Percentiles rank a stretch among this genome's conserved stretches.
These are phyloP conservation scores for Kitagawia praeruptora DNA, from an alignment of 129 eudicot species.

Conservation along the genomic window DNA sequence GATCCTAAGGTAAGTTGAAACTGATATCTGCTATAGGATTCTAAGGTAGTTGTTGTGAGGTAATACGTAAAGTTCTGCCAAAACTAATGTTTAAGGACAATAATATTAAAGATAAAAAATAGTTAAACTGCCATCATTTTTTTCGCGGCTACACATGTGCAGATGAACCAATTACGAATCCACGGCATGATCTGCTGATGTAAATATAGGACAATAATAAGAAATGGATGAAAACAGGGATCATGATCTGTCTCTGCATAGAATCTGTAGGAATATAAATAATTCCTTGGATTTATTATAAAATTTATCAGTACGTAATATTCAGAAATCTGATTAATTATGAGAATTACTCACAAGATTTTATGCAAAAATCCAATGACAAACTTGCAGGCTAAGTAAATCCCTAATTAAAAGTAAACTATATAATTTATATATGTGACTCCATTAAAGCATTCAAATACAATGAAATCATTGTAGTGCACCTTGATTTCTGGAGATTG, in stretches of 20 bases:
- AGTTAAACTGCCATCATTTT: not conserved
- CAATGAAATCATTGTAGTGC: too few relatives aligned
- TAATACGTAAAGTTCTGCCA: not conserved
- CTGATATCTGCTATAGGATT: constrained; percentile 5
- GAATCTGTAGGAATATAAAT: not conserved
- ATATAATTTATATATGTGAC: too few relatives aligned
- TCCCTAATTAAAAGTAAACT: not conserved
- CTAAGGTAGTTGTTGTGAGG: not conserved
- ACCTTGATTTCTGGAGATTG: too few relatives aligned
- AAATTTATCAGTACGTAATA: not conserved
- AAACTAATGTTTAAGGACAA: not conserved
- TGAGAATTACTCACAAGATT: not conserved
- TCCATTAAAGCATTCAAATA: too few relatives aligned
- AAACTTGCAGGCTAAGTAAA: not conserved
- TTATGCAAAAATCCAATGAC: not conserved
- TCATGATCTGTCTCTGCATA: not conserved
- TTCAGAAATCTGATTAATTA: not conserved
- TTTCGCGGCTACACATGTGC: not conserved
- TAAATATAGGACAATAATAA: not conserved
- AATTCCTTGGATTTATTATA: not conserved
- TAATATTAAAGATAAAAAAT: not conserved
- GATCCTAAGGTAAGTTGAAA: constrained; percentile 88
- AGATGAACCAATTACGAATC: not conserved
- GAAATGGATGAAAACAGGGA: not conserved
- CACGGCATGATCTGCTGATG: not conserved